phyloP scores from a whole-genome alignment of 139 green algal species.

The Medakamo hakoo region DNA sequence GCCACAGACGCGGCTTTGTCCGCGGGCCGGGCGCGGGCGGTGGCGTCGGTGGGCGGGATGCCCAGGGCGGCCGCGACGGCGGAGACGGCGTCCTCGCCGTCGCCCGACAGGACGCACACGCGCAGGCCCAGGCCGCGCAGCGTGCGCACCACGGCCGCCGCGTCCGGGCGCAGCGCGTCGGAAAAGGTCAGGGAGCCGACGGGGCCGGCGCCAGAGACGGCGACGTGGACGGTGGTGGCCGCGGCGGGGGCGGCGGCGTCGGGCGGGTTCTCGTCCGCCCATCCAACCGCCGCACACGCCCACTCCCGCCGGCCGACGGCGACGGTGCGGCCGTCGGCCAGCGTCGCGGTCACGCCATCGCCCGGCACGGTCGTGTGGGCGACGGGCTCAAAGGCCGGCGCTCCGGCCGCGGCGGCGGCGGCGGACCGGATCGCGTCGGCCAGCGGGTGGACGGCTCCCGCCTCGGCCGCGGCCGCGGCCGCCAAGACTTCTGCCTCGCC shows the following conservation, averaged over 20 bases:
- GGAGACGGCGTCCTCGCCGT: conserved; percentile 35
- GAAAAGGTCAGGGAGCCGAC: conserved; percentile 39
- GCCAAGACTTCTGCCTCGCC: conserved; percentile 29
- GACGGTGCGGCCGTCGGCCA: conserved; percentile 33
- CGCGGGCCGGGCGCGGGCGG: conserved; percentile 27
- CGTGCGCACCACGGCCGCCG: conserved; percentile 26
- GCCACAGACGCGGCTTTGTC: conserved; percentile 29
- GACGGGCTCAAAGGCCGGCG: conserved; percentile 13
- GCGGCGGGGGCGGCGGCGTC: too few relatives aligned
- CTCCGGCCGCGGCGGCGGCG: conserved; percentile 12
- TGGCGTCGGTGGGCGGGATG: conserved; percentile 15
- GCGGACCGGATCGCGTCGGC: conserved; percentile 52
- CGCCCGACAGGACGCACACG: conserved; percentile 62
- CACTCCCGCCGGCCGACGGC: conserved; percentile 51
- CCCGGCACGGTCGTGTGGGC: conserved; percentile 40
- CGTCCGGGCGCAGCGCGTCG: conserved; percentile 53
- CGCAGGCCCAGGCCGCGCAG: conserved; percentile 44
- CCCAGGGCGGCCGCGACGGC: conserved; percentile 41
- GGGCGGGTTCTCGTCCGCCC: not conserved
- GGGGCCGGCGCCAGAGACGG: conserved; percentile 33
- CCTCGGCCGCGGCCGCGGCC: conserved; percentile 62
- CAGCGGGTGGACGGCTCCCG: conserved; percentile 60
- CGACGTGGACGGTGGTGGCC: conserved; percentile 38
- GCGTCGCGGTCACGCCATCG: conserved; percentile 24
- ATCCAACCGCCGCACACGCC: conserved; percentile 28